Percentiles rank a stretch among this genome's conserved stretches.
These are phyloP conservation scores for Tubosaeta sp. DNA, from an alignment of 768 basidiomycete genomes.

Conservation along the genomic window DNA sequence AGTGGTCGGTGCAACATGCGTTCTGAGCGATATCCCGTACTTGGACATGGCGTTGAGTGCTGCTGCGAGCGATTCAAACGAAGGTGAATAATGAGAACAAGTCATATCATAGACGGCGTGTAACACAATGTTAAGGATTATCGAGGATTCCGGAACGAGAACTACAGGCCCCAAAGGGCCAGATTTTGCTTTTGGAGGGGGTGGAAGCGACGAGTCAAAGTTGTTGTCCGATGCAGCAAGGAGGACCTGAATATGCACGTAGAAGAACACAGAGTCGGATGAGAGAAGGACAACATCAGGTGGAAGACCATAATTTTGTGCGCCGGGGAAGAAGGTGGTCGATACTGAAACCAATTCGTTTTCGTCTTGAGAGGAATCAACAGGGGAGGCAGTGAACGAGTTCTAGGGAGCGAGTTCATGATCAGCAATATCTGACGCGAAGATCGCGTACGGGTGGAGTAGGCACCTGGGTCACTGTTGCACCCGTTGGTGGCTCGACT, in stretches of 20 bases:
- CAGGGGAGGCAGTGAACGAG: constrained; percentile 32
- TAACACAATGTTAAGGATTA: constrained; percentile 65
- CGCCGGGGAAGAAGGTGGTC: constrained; percentile 75
- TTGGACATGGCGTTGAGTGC: constrained; percentile 52
- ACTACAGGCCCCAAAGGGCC: constrained; percentile 52
- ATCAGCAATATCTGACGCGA: constrained; percentile 1
- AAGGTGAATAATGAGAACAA: constrained; percentile 70
- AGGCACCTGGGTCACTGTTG: constrained; percentile 43
- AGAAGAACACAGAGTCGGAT: constrained; percentile 80
- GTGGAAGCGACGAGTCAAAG: constrained; percentile 57
- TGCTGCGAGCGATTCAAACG: constrained; percentile 51
- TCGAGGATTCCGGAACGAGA: constrained; percentile 54
- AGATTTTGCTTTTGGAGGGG: constrained; percentile 33
- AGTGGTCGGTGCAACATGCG: constrained; percentile 45
- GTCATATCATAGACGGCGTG: constrained; percentile 71
- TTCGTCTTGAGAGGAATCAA: constrained; percentile 34
- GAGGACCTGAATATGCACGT: constrained; percentile 61
- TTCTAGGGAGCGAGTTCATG: constrained; percentile 18
- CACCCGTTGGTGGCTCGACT: constrained; percentile 12
- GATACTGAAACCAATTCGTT: constrained; percentile 66
- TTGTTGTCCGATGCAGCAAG: constrained; percentile 57
- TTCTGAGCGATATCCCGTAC: constrained; percentile 57
- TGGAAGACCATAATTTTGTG: constrained; percentile 49
- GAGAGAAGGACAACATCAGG: constrained; percentile 67
- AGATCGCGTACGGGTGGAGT: constrained; percentile 55